Percentiles rank a stretch among this genome's conserved stretches.
These are phyloP conservation scores for Pseudomonodictys pantanalensis DNA, from an alignment of 495 filamentous ascomycete species.

Conservation along the genomic window DNA sequence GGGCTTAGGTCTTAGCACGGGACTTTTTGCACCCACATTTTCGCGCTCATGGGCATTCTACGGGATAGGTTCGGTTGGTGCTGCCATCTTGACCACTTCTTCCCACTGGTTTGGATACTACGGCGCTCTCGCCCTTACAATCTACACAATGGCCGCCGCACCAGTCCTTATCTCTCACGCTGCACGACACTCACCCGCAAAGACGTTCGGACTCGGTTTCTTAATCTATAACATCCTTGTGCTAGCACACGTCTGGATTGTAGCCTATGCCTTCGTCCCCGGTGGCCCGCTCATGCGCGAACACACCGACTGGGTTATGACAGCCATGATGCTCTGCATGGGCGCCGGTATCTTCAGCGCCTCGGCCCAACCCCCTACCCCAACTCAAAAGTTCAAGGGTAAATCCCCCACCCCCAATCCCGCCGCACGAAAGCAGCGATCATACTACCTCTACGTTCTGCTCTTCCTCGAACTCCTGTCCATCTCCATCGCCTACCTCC, in stretches of 20 bases:
- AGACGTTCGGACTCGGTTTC: slow-evolving; percentile 83
- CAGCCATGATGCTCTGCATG: slow-evolving; percentile 75
- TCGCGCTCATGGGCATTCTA: slow-evolving; percentile 78
- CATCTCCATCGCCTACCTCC: slow-evolving; percentile 77
- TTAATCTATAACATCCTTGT: slow-evolving; percentile 86
- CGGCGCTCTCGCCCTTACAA: slow-evolving; percentile 70
- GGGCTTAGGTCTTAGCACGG: slow-evolving; percentile 76
- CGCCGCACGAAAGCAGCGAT: slow-evolving; percentile 53
- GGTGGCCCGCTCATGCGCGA: slow-evolving; percentile 91
- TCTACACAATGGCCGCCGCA: slow-evolving; percentile 79
- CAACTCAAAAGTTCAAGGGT: slow-evolving; percentile 41
- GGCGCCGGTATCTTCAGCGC: slow-evolving; percentile 82
- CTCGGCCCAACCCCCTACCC: slow-evolving; percentile 50
- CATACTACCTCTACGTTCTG: slow-evolving; percentile 74
- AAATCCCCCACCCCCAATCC: slow-evolving; percentile 50
- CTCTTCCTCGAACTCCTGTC: slow-evolving; percentile 73
- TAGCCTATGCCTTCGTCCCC: slow-evolving; percentile 98
- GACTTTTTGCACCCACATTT: slow-evolving; percentile 68
- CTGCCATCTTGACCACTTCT: slow-evolving; percentile 74
- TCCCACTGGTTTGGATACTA: slow-evolving; percentile 88
- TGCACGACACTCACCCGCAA: slow-evolving; percentile 68
- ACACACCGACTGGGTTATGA: slow-evolving; percentile 94
- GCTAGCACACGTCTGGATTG: slow-evolving; percentile 95
- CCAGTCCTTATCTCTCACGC: slow-evolving; percentile 73
- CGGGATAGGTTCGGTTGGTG: slow-evolving; percentile 72